Percentiles rank a stretch among this genome's conserved stretches.
Evolutionary conservation across 306 rosid species (phyloP).

Genomic region (Trifolium repens): DNA sequence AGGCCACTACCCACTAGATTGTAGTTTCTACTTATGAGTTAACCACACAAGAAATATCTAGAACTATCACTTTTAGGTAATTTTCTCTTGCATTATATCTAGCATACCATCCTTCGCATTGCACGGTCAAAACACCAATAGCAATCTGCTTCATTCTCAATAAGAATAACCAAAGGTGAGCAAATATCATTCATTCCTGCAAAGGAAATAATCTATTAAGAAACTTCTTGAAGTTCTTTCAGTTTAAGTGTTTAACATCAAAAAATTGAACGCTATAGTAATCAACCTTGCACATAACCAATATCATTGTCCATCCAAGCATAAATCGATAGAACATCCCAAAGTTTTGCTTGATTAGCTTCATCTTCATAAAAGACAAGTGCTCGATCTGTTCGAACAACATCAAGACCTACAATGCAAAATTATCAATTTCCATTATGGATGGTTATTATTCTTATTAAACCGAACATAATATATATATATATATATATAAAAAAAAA

Average conservation of each 20-base stretch:
- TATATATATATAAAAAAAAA: no score
- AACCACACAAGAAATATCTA: not conserved
- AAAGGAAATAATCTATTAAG: constrained; percentile 34
- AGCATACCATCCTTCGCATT: constrained; percentile 90
- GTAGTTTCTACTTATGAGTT: no score
- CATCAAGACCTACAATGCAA: constrained; percentile 79
- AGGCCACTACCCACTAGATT: no score
- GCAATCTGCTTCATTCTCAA: constrained; percentile 86
- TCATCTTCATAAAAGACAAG: constrained; percentile 84
- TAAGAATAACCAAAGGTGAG: constrained; percentile 83
- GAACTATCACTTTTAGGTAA: constrained; percentile 28
- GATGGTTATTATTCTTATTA: constrained; percentile 38
- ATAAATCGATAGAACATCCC: constrained; percentile 86
- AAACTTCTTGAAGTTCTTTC: constrained; percentile 38
- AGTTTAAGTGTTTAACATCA: constrained; percentile 11
- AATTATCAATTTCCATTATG: constrained; percentile 45
- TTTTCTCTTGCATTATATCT: not conserved
- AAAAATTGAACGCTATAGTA: constrained; percentile 13
- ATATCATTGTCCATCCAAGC: constrained; percentile 88
- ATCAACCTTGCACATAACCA: constrained; percentile 91
- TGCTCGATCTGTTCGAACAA: constrained; percentile 82
- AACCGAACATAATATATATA: constrained; percentile 31
- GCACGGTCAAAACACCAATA: constrained; percentile 96
- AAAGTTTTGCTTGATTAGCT: constrained; percentile 87
- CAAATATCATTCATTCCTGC: constrained; percentile 99